These are phyloP conservation scores for Pogostemon cablin DNA, from an alignment of 257 asterid species.

Conservation along the genomic window DNA sequence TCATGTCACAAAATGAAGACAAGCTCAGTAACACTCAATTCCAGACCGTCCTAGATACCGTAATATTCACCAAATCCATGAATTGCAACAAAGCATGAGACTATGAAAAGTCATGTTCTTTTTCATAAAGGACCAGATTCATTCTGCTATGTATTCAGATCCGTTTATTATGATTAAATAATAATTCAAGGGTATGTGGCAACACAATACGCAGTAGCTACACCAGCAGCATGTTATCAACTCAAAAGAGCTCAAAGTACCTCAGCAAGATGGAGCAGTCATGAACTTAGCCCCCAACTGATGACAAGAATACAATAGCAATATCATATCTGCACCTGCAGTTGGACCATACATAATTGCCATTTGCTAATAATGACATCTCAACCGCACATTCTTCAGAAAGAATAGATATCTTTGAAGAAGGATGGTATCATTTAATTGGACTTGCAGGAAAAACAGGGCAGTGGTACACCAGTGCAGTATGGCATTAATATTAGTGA, in stretches of 20 bases:
- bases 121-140: no score
- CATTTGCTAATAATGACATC: constrained; percentile 7
- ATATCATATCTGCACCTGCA: background rate
- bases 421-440: background rate
- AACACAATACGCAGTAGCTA: background rate
- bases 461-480: background rate
- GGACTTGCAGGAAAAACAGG: background rate
- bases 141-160: no score
- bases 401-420: constrained; percentile 9
- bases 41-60: background rate
- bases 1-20: background rate
- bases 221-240: background rate
- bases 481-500: background rate
- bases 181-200: background rate
- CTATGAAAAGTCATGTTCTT: no score
- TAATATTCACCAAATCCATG: background rate
- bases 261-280: constrained; percentile 5
- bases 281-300: background rate
- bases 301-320: no score
- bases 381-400: background rate
- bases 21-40: background rate
- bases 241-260: background rate
- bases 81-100: background rate
- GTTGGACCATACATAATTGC: background rate
- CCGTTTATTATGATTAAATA: background rate